Evolutionary conservation across 352 stramenopile genomes (phyloP), one percentile per base, ranked within the genome.

Genomic region (Phytophthora pistaciae): DNA sequence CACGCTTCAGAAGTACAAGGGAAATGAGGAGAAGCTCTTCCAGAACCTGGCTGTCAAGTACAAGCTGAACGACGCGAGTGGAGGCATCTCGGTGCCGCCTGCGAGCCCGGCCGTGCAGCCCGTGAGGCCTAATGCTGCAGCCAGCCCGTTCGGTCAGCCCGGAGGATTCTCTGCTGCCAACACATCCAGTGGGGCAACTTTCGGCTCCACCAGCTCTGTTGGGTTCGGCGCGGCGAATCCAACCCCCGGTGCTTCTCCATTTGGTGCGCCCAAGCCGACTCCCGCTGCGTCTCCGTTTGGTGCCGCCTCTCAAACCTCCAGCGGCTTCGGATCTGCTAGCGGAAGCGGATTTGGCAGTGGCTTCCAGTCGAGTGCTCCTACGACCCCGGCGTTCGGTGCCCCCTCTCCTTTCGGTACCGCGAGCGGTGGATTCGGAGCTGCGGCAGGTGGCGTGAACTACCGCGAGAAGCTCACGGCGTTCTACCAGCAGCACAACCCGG

Each of bases 1-100:
- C 25, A 98, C 90, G 33, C 81, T 98, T 10, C 68, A 82, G 42
- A 98, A 97, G 76, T 98, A 98, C 75, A 93, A 93, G 56, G 89
- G 89, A 27, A 89, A 91, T 29, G 86, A 95, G 77, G 86, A 85
- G 31, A 86, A 93, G 52, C 75, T 96, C 23, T 94, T 96, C 66
- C 73, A 88, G 66, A 92, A 84, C 59, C 55, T 96, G 33, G 73
- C 79, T 36, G 56, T 55, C 16, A 96, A 95, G 82, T 96, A 96
- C 78, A 91, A 91, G 68, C 72, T 85, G n/a, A 70, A 68, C 63
- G 68, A 48, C 33, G 11, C 55, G 8, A 64, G 27, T 49, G 68
- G 40, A 54, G 53, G 52, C 13, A 14, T 65, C 4, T 49, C 57
- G 8, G 58, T 66, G 8, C 63, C 54, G 10, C 77, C 71, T 40